Conservation (phyloP, 441 rosid genomes). For the Gossypium trilobum region DNA sequence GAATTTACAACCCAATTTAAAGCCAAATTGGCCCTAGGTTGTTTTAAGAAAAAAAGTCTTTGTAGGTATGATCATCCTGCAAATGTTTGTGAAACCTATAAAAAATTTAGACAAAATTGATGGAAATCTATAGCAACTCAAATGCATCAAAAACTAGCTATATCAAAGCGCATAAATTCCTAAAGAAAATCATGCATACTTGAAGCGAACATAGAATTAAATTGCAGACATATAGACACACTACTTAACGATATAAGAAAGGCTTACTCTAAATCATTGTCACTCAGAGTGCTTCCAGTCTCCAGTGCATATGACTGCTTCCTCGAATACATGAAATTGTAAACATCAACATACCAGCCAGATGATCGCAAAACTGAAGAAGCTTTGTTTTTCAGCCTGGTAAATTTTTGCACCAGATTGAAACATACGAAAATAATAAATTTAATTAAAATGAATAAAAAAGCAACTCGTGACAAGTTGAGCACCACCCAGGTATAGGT, state of each 20-base stretch:
- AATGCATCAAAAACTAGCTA: not conserved
- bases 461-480: not conserved
- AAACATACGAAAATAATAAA: not conserved
- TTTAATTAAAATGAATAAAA: not conserved
- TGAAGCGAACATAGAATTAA: not conserved
- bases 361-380: constrained; percentile 45
- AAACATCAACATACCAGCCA: constrained; percentile 60
- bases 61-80: not conserved
- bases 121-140: not conserved
- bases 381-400: constrained; percentile 62
- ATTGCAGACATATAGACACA: not conserved
- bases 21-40: not conserved
- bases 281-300: constrained; percentile 26
- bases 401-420: constrained; percentile 13
- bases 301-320: constrained; percentile 42
- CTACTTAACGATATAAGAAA: not conserved
- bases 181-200: not conserved
- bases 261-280: constrained; percentile 52
- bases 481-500: not conserved
- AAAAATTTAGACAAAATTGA: not conserved
- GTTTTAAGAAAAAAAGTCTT: not conserved
- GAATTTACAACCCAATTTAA: not conserved
- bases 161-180: not conserved
- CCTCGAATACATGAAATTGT: constrained; percentile 45
- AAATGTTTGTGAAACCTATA: not conserved